Percentiles rank a stretch among this genome's conserved stretches.
These are phyloP conservation scores for Diaporthe amygdali DNA, from an alignment of 2,329 filamentous ascomycete genomes.

Conservation along the genomic window DNA sequence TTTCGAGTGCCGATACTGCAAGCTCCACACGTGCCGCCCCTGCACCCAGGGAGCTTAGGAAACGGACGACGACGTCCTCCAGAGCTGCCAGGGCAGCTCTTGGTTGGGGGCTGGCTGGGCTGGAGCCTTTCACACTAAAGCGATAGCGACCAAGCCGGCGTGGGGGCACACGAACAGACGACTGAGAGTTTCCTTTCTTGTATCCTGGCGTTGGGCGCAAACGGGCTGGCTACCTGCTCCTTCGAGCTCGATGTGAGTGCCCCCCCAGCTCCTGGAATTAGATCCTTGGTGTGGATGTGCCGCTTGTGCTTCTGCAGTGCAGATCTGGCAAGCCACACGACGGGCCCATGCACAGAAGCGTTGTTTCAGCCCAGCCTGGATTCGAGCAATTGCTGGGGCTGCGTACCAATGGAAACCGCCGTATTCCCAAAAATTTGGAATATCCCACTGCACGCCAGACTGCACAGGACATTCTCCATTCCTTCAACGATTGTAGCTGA, in stretches of 20 bases:
- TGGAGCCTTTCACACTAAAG: not conserved
- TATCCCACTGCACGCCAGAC: not conserved
- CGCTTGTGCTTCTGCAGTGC: constrained; percentile 15
- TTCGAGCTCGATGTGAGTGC: constrained; percentile 9
- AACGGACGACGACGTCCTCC: not conserved
- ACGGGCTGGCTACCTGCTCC: not conserved
- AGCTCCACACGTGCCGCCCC: constrained; percentile 66
- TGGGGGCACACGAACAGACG: constrained; percentile 8
- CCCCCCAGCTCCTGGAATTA: not conserved
- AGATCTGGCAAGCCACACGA: constrained; percentile 18
- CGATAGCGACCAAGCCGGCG: not conserved
- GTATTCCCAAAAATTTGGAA: not conserved
- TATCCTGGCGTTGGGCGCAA: not conserved
- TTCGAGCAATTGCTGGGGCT: not conserved
- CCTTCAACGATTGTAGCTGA: constrained; percentile 10
- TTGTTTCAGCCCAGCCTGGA: constrained; percentile 16
- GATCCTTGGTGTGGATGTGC: constrained; percentile 11
- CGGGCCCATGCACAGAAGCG: constrained; percentile 16
- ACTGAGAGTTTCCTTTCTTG: constrained; percentile 6
- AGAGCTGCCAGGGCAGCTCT: not conserved
- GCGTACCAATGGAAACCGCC: constrained; percentile 7
- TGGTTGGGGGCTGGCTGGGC: constrained; percentile 15
- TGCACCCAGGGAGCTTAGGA: constrained; percentile 55
- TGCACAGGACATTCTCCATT: not conserved
- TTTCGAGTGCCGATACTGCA: constrained; percentile 73